A percentile compares a stretch with the other conserved stretches of the same genome.
Evolutionary conservation across 192 early-diverging fungal species (phyloP).

Genomic region (Gonapodya sp.): DNA sequence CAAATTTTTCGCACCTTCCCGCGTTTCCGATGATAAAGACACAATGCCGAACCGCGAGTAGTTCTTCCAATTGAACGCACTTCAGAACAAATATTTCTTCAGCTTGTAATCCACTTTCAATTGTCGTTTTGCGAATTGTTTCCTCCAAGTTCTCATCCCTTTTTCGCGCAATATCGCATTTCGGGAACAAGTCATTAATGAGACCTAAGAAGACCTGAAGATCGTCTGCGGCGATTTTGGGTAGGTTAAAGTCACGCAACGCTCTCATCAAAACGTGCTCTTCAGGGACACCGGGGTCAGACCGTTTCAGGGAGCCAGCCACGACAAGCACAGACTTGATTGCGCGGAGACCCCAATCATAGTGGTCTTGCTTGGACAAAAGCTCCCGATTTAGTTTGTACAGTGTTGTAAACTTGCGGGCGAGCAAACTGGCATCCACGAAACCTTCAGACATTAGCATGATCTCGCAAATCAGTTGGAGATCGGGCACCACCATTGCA

Average conservation of each 20-base stretch:
- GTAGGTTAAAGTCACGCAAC: conserved; percentile 57
- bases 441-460: conserved; percentile 65
- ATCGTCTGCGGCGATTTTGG: conserved; percentile 57
- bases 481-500: conserved; percentile 54
- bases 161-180: conserved; percentile 48
- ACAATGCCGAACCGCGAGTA: conserved; percentile 55
- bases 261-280: conserved; percentile 58
- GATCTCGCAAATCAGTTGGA: conserved; percentile 61
- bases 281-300: conserved; percentile 50
- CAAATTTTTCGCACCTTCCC: conserved; percentile 18
- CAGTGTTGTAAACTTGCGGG: conserved; percentile 53
- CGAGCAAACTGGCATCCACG: conserved; percentile 49
- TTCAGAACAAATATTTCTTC: conserved; percentile 58
- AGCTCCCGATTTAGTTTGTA: conserved; percentile 55
- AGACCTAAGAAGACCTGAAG: conserved; percentile 56
- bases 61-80: conserved; percentile 51
- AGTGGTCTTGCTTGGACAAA: conserved; percentile 59
- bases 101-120: conserved; percentile 50
- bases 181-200: conserved; percentile 56
- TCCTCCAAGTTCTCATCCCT: conserved; percentile 47
- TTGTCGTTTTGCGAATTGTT: conserved; percentile 51
- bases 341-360: conserved; percentile 59
- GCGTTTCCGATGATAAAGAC: conserved; percentile 61
- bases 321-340: conserved; percentile 60
- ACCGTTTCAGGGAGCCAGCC: conserved; percentile 49